These are phyloP conservation scores for Microsporum audouinii DNA, from an alignment of 2,329 filamentous ascomycete species.

Conservation along the genomic window DNA sequence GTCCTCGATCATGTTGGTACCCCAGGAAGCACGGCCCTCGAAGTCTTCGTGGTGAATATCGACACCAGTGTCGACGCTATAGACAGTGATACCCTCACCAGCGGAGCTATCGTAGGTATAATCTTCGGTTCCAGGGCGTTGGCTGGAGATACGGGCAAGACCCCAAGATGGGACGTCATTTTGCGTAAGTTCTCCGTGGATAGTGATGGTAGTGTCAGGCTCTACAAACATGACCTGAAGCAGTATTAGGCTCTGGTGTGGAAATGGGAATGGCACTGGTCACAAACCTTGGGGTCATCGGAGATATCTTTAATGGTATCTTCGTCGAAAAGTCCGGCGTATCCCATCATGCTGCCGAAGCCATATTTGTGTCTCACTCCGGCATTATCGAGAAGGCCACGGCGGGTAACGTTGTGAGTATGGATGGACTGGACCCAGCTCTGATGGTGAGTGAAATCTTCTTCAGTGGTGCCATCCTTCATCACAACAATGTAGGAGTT, in stretches of 20 bases:
- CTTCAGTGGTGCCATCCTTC: constrained; percentile 4
- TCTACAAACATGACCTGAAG: constrained; percentile 12
- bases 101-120: constrained; percentile 29
- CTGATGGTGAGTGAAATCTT: constrained; percentile 3
- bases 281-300: constrained; percentile 8
- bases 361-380: constrained; percentile 6
- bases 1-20: constrained; percentile 24
- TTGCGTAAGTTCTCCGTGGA: constrained; percentile 8
- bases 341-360: constrained; percentile 5
- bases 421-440: constrained; percentile 7
- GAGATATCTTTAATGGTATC: constrained; percentile 8
- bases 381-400: not conserved
- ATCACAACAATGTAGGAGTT: constrained; percentile 9
- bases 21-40: constrained; percentile 27
- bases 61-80: constrained; percentile 31
- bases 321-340: constrained; percentile 6
- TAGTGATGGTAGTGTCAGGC: constrained; percentile 4
- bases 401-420: constrained; percentile 2
- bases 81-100: constrained; percentile 27
- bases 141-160: constrained; percentile 26
- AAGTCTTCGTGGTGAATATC: constrained; percentile 27
- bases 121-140: constrained; percentile 14
- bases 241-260: constrained; percentile 15
- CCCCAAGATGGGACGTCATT: constrained; percentile 25
- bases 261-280: not conserved